Evolutionary conservation across 2,329 filamentous ascomycete species (phyloP).

Genomic region (Bretziella fagacearum): DNA sequence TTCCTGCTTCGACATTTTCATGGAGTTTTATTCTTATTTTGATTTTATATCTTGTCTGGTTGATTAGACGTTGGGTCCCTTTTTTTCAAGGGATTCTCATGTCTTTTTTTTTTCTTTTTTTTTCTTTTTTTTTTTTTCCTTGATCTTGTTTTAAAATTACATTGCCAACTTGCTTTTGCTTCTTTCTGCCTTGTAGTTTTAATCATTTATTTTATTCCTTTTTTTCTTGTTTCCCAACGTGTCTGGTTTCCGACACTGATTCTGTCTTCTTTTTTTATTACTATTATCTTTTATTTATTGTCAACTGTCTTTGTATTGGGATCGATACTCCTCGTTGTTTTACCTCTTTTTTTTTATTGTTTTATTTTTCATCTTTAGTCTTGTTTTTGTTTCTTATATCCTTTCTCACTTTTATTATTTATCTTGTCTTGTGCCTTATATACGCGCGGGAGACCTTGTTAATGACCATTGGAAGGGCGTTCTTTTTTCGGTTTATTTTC

Average conservation of each 20-base stretch:
- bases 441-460: conserved; percentile 4
- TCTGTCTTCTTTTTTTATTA: background rate
- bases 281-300: background rate
- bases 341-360: background rate
- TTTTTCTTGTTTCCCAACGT: background rate
- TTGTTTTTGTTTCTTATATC: conserved; percentile 5
- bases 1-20: background rate
- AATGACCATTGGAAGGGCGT: conserved; percentile 4
- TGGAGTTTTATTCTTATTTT: conserved; percentile 1
- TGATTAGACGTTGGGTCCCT: too few relatives aligned
- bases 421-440: too few relatives aligned
- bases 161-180: too few relatives aligned
- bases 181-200: too few relatives aligned
- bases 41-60: background rate
- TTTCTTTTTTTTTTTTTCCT: background rate
- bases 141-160: background rate
- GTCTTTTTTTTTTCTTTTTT: background rate
- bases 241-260: background rate
- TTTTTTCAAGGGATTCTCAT: too few relatives aligned
- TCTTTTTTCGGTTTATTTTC: conserved; percentile 8
- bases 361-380: background rate
- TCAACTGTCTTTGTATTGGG: too few relatives aligned
- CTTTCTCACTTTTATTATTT: conserved; percentile 4
- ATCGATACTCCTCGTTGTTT: too few relatives aligned
- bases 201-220: background rate